Percentiles rank a stretch among this genome's conserved stretches.
Evolutionary conservation across 768 basidiomycete genomes (phyloP).

Genomic region (Rhodotorula babjevae): DNA sequence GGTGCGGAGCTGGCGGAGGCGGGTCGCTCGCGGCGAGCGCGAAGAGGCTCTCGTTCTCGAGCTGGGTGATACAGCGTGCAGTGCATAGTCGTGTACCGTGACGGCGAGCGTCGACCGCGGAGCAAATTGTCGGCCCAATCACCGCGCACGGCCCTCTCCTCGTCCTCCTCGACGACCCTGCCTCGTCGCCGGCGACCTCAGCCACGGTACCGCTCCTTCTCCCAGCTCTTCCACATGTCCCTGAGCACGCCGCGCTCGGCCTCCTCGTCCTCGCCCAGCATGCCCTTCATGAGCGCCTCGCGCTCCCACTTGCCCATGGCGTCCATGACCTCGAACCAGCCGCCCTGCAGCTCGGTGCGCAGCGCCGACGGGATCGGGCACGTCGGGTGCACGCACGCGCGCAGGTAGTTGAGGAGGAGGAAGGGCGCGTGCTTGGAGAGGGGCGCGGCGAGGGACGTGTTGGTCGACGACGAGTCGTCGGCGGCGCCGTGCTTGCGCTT

Average conservation of each 20-base stretch:
- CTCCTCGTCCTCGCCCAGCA: slow-evolving; percentile 38
- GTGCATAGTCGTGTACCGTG: no score
- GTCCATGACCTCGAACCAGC: slow-evolving; percentile 40
- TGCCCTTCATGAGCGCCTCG: slow-evolving; percentile 42
- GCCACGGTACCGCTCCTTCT: slow-evolving; percentile 40
- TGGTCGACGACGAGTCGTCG: slow-evolving; percentile 3
- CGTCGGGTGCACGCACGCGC: slow-evolving; percentile 35
- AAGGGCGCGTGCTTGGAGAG: slow-evolving; percentile 44
- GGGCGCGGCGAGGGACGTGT: slow-evolving; percentile 35
- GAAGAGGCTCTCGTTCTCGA: no score
- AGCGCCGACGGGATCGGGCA: slow-evolving; percentile 34
- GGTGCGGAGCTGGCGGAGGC: neutral
- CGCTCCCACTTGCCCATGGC: slow-evolving; percentile 41
- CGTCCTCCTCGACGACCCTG: no score
- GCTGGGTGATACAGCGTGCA: no score
- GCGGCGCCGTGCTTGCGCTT: slow-evolving; percentile 10
- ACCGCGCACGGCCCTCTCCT: no score
- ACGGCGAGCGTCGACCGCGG: no score
- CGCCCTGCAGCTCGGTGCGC: slow-evolving; percentile 34
- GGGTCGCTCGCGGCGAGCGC: neutral
- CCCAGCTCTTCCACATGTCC: slow-evolving; percentile 38
- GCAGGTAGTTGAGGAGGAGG: slow-evolving; percentile 40
- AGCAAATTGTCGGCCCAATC: no score
- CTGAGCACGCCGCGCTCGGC: slow-evolving; percentile 40
- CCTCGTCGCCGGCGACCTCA: no score